Evolutionary conservation across 768 basidiomycete species (phyloP), one percentile per base, ranked within the genome.

Genomic region (Crucibulum laeve): DNA sequence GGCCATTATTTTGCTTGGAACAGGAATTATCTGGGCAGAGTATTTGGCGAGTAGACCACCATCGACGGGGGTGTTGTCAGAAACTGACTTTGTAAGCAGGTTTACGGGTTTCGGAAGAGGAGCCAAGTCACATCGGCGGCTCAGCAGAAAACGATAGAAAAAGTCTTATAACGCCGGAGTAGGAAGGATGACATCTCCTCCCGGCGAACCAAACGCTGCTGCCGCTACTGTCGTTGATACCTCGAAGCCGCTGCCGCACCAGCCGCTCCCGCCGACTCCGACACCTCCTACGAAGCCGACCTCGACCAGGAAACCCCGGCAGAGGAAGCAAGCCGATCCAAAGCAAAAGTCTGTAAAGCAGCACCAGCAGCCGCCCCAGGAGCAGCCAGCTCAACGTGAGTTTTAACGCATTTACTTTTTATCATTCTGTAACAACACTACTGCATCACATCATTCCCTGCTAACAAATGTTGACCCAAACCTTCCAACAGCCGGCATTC

Each of bases 231-330:
- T 19, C 17, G 10, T 40, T 30, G 25, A 53, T 52, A 55, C 60
- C 45, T 51, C 61, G 25, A 64, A 67, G 66, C 67, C 68, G 66
- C 53, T 71, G 71, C 71, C 70, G 71, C 68, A 58, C 47, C 61
- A 69, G 70, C 69, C 71, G 69, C 59, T 59, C 51, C 60, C 64
- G 66, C 62, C 67, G 63, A 65, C 68, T 60, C 65, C 70, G 64
- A 53, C 59, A 45, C 64, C 67, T 50, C 53, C 61, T 47, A 49
- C 63, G 38, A 70, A 71, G 73, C 71, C 76, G 73, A 65, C 63
- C 46, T 52, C 65, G 25, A 53, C 62, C 53, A 82, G 68, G 61
- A 79, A 71, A 58, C 53, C 61, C 43, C 80, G 80, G 74, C 78
- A 80, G 54, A 70, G 67, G 55, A 79, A 73, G 63, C 64, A 60